phyloP scores from a whole-genome alignment of 371 early-diverging fungal species.

The Conidiobolus incongruus region DNA sequence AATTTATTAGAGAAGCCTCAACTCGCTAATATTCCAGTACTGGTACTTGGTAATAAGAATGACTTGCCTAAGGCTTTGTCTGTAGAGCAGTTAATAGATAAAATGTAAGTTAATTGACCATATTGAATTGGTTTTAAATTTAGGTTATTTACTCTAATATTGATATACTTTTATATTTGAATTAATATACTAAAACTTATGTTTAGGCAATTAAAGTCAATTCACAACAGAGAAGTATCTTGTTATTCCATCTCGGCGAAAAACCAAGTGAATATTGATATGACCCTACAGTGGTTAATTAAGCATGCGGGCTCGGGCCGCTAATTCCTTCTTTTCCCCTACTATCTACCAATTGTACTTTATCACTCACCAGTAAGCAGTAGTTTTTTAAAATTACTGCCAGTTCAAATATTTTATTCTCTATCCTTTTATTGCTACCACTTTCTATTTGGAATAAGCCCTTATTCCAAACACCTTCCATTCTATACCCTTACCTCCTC shows the following conservation, averaged over 20 bases:
- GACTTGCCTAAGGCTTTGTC: slow-evolving; percentile 79
- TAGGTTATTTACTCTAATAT: neutral
- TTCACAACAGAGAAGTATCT: slow-evolving; percentile 85
- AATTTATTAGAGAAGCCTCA: slow-evolving; percentile 76
- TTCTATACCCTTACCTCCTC: too few species aligned
- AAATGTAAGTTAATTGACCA: slow-evolving; percentile 26
- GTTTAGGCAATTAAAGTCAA: slow-evolving; percentile 58
- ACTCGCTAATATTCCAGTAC: slow-evolving; percentile 76
- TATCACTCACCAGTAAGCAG: neutral
- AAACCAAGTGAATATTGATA: slow-evolving; percentile 91
- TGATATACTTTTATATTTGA: neutral
- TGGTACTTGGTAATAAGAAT: slow-evolving; percentile 98
- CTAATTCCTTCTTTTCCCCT: neutral
- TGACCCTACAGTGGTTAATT: slow-evolving; percentile 92
- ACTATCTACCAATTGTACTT: neutral
- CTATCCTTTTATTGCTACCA: neutral
- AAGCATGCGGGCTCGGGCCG: slow-evolving; percentile 14
- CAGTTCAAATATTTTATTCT: neutral
- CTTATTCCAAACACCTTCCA: neutral
- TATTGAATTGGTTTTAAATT: too few species aligned
- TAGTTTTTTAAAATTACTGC: neutral
- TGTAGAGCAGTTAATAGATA: slow-evolving; percentile 82
- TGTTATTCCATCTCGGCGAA: slow-evolving; percentile 98
- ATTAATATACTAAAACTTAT: neutral
- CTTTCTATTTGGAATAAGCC: neutral